These are phyloP conservation scores for Zygoascus sp. DNA, from an alignment of 1,139 yeast genomes.

Conservation along the genomic window DNA sequence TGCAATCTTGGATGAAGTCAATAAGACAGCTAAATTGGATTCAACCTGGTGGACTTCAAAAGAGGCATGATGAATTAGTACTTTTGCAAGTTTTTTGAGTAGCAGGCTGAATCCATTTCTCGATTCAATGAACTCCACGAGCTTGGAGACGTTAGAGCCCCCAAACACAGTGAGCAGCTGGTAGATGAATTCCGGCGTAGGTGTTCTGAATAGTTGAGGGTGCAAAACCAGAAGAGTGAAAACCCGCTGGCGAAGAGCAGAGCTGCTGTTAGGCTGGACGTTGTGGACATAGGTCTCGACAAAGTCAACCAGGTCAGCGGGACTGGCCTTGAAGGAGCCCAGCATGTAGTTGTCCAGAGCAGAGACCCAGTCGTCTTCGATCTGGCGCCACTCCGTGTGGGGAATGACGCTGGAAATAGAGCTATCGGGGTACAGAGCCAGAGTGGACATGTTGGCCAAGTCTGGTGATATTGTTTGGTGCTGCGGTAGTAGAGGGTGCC, in stretches of 20 bases:
- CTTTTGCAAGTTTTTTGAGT: slow-evolving; percentile 20
- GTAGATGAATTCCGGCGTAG: slow-evolving; percentile 32
- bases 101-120: slow-evolving; percentile 17
- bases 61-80: slow-evolving; percentile 18
- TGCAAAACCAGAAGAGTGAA: slow-evolving; percentile 4
- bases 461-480: not conserved
- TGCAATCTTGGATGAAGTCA: slow-evolving; percentile 14
- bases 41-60: slow-evolving; percentile 12
- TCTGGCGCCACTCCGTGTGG: slow-evolving; percentile 18
- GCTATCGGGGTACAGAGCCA: slow-evolving; percentile 18
- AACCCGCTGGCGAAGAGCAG: slow-evolving; percentile 19
- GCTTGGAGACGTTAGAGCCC: slow-evolving; percentile 23
- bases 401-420: slow-evolving; percentile 17
- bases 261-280: slow-evolving; percentile 5
- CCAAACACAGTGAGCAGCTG: slow-evolving; percentile 29
- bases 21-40: slow-evolving; percentile 15
- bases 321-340: slow-evolving; percentile 1
- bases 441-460: not conserved
- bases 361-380: slow-evolving; percentile 18
- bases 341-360: slow-evolving; percentile 14
- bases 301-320: slow-evolving; percentile 12
- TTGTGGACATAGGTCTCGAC: slow-evolving; percentile 13
- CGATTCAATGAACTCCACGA: slow-evolving; percentile 19
- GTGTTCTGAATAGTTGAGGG: slow-evolving; percentile 14
- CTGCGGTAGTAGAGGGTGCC: not conserved